Evolutionary conservation across 2,329 filamentous ascomycete genomes (phyloP), one percentile per base, ranked within the genome.

Genomic region (Hypoxylon sp.): DNA sequence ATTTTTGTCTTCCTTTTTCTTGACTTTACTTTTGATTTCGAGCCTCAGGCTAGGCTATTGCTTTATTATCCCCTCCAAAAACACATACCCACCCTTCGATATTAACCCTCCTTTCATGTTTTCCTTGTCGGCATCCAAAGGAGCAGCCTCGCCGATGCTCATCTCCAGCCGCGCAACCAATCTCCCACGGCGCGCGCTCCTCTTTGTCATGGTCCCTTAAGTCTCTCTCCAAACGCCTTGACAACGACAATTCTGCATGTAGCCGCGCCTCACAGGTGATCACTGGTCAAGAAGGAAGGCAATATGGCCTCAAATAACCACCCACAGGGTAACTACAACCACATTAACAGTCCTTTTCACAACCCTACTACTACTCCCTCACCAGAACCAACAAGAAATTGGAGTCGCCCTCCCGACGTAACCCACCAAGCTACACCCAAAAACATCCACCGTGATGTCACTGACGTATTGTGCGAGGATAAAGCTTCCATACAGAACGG

Each of bases 241-340:
- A 70, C 40, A 40, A 69, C 48, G n/a, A 67, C 42, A 53, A 35
- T 17, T 50, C 65, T 74, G 69, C 66, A 70, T 59, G 61, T 61
- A 64, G 70, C 72, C 64, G 68, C 35, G 55, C 54, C 33, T 64
- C 46, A 14, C 40, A 49, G 20, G 40, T 44, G 46, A 40, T 64
- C 49, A 55, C 40, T 61, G 42, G 44, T 56, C 53, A 48, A 53
- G 53, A 70, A 51, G 66, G 40, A 60, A 66, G 61, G 57, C 72
- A 73, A 50, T 42, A 81, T 82, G 80, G 77, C 75, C 37, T 77
- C 79, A 61, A 77, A 77, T 72, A 76, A 78, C 56, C 74, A 77
- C 20, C 55, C 72, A 62, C 77, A 79, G 75, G 78, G 79, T 79
- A 79, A 68, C 40, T 64, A 13, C 66, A 63, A 50, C 58, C 51